Base-by-base conservation (phyloP, 1,139 yeast species). In the Pichia norvegensis region DNA sequence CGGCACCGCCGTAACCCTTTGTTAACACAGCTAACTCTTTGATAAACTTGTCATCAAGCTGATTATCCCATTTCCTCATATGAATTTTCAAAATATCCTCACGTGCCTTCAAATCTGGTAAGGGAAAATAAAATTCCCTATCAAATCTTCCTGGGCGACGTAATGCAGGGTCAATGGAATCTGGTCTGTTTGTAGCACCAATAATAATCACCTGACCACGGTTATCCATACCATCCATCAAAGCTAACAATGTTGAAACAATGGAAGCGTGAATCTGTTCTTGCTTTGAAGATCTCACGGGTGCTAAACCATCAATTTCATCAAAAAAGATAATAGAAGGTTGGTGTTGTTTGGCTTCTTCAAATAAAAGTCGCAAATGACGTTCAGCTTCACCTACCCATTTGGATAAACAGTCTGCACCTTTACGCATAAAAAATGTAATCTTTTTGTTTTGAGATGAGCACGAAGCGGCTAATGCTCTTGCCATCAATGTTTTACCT, bases 361-460 rank as follows among this genome's bases (percentile, higher is more conserved):
- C 98, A 63, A 92, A 92, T 45, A 92, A 67, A 40, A 92, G 68
- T 50, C 99, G 71, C 52, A 92, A 71, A 63, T 92, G 97, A 55
- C 98, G 75, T 66, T 92, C 99, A 7, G 98, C 97, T 66, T 92
- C 99, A 58, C 99, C 99, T 7, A 92, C 97, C 98, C 98, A 92
- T 67, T 94, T 94, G 45, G 96, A 85, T 56, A 92, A 69, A 64
- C 95, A 86, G 63, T 94, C 99, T 0, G 98, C 97, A 55, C 99
- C 99, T 64, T 94, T 94, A 53, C 99, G 73, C 99, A 94, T 94
- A 65, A 88, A 94, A 61, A 94, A 94, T 0, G 98, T 87, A 46
- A 94, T 90, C 57, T 92, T 92, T 50, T 85, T 70, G 39, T 76
- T 75, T 13, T 85, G 80, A 0, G 94, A 79, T 0, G 96, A 85